These are phyloP conservation scores for Musa troglodytarum DNA, from an alignment of 176 grass and related monocot species.

Conservation along the genomic window DNA sequence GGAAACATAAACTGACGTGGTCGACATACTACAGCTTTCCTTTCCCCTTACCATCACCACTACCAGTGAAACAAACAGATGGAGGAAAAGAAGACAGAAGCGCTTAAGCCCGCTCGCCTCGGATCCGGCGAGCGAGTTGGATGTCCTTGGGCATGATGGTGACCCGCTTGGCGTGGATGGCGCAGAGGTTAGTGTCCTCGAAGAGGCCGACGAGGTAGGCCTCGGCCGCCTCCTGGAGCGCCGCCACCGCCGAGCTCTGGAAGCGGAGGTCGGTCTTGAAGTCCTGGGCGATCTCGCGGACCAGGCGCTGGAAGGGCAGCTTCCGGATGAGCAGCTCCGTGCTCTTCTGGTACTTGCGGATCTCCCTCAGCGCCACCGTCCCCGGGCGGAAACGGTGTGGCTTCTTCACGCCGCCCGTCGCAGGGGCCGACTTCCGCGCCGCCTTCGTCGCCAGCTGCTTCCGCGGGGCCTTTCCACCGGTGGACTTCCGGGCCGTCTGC, in stretches of 20 bases:
- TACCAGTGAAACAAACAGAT: too few relatives aligned
- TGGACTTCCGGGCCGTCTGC: constrained; percentile 79
- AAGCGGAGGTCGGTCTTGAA: constrained; percentile 91
- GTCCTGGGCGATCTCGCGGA: constrained; percentile 77
- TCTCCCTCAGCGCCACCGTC: constrained; percentile 65
- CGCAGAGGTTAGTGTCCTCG: constrained; percentile 93
- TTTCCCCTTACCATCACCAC: too few relatives aligned
- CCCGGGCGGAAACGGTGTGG: constrained; percentile 63
- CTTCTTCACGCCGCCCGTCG: constrained; percentile 88
- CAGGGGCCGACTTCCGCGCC: constrained; percentile 71
- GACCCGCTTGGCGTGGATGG: constrained; percentile 82
- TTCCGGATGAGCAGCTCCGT: constrained; percentile 89
- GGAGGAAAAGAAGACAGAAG: not conserved
- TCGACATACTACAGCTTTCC: too few relatives aligned
- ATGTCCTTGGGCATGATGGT: constrained; percentile 99
- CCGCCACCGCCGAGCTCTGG: constrained; percentile 50
- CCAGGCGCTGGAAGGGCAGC: constrained; percentile 66
- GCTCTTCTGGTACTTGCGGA: constrained; percentile 95
- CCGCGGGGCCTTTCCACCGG: constrained; percentile 64
- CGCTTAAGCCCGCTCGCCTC: constrained; percentile 69
- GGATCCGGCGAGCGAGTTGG: constrained; percentile 73
- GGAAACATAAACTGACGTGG: too few relatives aligned
- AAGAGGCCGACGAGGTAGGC: constrained; percentile 79
- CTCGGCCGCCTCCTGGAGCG: constrained; percentile 76
- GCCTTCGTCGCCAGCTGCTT: constrained; percentile 94